A percentile compares a stretch with the other conserved stretches of the same genome.
phyloP scores from a whole-genome alignment of 2,329 filamentous ascomycete species.

The Stagonosporopsis rhizophila region DNA sequence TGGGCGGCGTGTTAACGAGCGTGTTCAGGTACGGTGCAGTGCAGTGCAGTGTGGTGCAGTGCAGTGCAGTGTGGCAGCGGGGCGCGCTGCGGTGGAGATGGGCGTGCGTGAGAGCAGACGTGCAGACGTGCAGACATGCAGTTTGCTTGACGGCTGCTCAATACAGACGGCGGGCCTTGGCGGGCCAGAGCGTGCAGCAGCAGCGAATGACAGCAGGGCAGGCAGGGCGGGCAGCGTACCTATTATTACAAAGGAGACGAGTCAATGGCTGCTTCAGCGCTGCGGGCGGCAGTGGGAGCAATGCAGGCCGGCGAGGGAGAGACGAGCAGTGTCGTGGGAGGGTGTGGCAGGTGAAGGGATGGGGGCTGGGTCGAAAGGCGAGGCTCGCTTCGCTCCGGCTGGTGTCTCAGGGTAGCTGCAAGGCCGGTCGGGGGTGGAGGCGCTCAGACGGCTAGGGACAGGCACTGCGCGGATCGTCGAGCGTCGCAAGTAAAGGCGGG shows the following conservation, averaged over 20 bases:
- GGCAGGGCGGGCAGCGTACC: conserved; percentile 32
- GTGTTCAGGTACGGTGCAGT: not conserved
- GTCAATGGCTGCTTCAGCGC: conserved; percentile 11
- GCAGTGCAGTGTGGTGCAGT: not conserved
- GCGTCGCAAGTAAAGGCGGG: conserved; percentile 37
- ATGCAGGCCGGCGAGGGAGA: conserved; percentile 5
- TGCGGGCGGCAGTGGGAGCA: conserved; percentile 1
- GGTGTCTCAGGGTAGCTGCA: conserved; percentile 35
- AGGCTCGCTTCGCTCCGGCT: conserved; percentile 39
- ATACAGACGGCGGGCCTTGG: conserved; percentile 18
- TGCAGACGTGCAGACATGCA: not conserved
- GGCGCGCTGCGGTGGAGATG: conserved; percentile 1
- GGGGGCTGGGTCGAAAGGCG: conserved; percentile 36
- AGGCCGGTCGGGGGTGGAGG: conserved; percentile 35
- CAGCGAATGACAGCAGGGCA: not conserved
- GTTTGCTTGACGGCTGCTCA: conserved; percentile 1
- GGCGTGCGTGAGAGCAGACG: not conserved
- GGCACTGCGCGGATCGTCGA: conserved; percentile 24
- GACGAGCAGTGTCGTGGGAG: conserved; percentile 8
- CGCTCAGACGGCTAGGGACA: conserved; percentile 27
- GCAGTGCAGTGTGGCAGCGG: not conserved
- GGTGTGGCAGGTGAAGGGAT: conserved; percentile 36
- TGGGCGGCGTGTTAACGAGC: conserved; percentile 19
- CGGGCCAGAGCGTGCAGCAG: conserved; percentile 14
- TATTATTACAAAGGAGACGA: conserved; percentile 32